Conservation (phyloP, 192 early-diverging fungal genomes). For the Helicostylum pulchrum region DNA sequence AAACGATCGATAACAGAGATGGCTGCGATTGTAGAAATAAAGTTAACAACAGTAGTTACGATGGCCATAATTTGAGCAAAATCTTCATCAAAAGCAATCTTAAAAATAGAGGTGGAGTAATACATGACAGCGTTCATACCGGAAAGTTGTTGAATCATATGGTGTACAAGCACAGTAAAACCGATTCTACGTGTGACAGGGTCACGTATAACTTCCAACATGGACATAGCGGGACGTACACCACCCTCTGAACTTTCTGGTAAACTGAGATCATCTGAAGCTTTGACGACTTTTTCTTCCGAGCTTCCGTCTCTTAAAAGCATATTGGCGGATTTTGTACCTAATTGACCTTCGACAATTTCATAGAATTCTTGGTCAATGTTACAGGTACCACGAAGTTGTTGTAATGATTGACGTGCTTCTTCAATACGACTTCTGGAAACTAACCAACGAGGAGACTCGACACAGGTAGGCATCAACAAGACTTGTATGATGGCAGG, state of each 20-base stretch:
- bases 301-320: slow-evolving; percentile 12
- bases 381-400: slow-evolving; percentile 50
- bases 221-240: slow-evolving; percentile 39
- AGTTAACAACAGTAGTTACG: slow-evolving; percentile 53
- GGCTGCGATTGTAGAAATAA: slow-evolving; percentile 60
- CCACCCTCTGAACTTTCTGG: neutral
- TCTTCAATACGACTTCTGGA: slow-evolving; percentile 62
- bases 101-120: slow-evolving; percentile 80
- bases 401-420: slow-evolving; percentile 49
- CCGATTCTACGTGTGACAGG: slow-evolving; percentile 58
- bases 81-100: slow-evolving; percentile 49
- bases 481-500: slow-evolving; percentile 55
- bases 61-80: slow-evolving; percentile 62
- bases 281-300: neutral
- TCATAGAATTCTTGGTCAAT: slow-evolving; percentile 63
- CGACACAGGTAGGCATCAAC: slow-evolving; percentile 69
- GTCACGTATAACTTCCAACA: slow-evolving; percentile 53
- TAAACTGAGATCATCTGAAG: slow-evolving; percentile 2
- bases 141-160: slow-evolving; percentile 76
- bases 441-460: slow-evolving; percentile 71
- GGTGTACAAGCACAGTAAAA: slow-evolving; percentile 60
- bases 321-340: slow-evolving; percentile 11
- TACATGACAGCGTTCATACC: slow-evolving; percentile 86
- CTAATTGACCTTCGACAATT: slow-evolving; percentile 46
- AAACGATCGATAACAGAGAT: slow-evolving; percentile 58